Percentiles rank a stretch among this genome's conserved stretches.
Conservation (phyloP, 805 yeast genomes). For the Yamadazyma tumulicola region DNA sequence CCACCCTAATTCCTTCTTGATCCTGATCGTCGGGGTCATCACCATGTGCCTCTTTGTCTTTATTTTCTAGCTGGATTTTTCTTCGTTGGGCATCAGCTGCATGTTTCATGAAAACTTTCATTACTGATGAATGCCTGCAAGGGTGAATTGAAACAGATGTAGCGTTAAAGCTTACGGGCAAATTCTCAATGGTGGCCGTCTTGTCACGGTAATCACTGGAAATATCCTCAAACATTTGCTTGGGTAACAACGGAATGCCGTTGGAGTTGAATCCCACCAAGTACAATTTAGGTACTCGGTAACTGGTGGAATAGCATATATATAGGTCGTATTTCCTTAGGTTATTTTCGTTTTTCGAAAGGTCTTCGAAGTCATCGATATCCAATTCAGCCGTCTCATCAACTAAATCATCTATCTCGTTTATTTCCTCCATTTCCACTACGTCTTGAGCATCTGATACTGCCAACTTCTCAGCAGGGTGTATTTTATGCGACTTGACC, state of each 20-base stretch:
- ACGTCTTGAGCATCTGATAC: constrained; percentile 4
- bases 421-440: constrained; percentile 17
- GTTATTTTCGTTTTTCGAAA: constrained; percentile 23
- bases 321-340: constrained; percentile 81
- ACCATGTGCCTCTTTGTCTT: constrained; percentile 5
- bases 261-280: constrained; percentile 79
- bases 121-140: constrained; percentile 91
- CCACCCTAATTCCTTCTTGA: constrained; percentile 61
- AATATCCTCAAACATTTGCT: constrained; percentile 93
- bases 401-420: constrained; percentile 46
- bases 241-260: constrained; percentile 83
- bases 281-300: constrained; percentile 93
- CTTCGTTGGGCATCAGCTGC: constrained; percentile 47
- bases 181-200: constrained; percentile 91
- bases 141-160: constrained; percentile 93
- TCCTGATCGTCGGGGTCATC: constrained; percentile 20
- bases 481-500: constrained; percentile 48
- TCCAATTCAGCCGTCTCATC: constrained; percentile 42
- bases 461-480: constrained; percentile 22
- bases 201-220: constrained; percentile 88
- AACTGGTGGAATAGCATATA: constrained; percentile 90
- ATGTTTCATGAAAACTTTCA: constrained; percentile 77
- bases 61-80: constrained; percentile 13
- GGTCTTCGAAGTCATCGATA: constrained; percentile 30
- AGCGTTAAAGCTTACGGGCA: constrained; percentile 76